Base-by-base conservation (phyloP, 2,329 filamentous ascomycete species). In the Clonostachys rhizophaga region DNA sequence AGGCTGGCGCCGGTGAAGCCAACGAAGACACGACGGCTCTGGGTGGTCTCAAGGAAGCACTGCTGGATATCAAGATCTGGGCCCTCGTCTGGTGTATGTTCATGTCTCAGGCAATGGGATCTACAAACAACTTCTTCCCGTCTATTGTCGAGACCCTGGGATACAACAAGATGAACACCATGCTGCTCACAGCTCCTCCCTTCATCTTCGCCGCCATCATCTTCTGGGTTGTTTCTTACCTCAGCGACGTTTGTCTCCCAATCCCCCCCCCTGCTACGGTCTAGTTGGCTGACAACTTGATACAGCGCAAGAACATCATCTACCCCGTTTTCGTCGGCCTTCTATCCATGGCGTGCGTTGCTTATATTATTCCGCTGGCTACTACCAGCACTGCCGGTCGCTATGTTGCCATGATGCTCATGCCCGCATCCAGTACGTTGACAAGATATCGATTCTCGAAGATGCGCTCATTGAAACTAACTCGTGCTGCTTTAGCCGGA, bases 261-360 rank as follows among this genome's bases (percentile, higher is more conserved):
- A 10, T 30, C 24, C 2, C 24, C 24, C 24, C 24, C 24, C 8
- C 24, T 30, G 24, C 24, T 30, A 30, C 8, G 24, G 24, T 4
- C 24, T 30, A 30, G 4, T 30, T 30, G 24, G 24, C 24, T 30
- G 24, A 30, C 24, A 30, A 9, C 24, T 30, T 30, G 24, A 81
- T 78, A 72, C 83, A 87, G 61, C 75, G 74, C 34, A 87, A 81
- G 0, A 83, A 83, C 37, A 84, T 88, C 62, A 77, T 85, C 6
- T 88, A 83, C 62, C 78, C 77, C 61, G 86, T 89, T 62, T 77
- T 89, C 50, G 72, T 72, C 0, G 47, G 78, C 2, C 84, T 85
- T 0, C 69, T 87, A 11, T 76, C 71, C 48, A 68, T 87, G 34
- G 78, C 79, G 13, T 69, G 88, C 5, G 65, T 67, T 2, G 78